These are phyloP conservation scores for Zygosaccharomyces pseudorouxii DNA, from an alignment of 805 yeast species.

Conservation along the genomic window DNA sequence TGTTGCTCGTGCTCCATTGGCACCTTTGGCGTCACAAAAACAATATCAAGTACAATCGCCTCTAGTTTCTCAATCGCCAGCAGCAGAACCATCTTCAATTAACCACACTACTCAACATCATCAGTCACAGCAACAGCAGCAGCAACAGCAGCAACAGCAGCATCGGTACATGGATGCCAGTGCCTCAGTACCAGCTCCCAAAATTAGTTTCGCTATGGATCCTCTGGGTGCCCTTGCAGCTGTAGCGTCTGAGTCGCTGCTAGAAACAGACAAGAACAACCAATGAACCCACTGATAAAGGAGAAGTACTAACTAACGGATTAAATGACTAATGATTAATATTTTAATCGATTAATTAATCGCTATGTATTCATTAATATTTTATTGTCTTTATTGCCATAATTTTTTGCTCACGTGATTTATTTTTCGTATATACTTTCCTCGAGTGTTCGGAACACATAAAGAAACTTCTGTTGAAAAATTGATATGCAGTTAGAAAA, in stretches of 20 bases:
- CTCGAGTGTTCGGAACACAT: neutral
- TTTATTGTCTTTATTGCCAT: neutral
- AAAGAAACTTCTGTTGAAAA: conserved; percentile 2
- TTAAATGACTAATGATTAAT: no score
- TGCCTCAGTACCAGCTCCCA: conserved; percentile 3
- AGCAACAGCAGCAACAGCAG: conserved; percentile 1
- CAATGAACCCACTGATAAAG: neutral
- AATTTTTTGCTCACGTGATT: neutral
- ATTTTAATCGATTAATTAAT: neutral
- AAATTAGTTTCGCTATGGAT: conserved; percentile 31
- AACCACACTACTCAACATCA: neutral
- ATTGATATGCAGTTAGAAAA: conserved; percentile 1
- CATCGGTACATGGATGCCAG: neutral
- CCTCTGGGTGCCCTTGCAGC: conserved; percentile 39
- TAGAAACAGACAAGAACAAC: conserved; percentile 5
- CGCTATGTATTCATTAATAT: conserved; percentile 1
- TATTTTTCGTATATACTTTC: neutral
- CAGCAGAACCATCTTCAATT: neutral
- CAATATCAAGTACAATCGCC: neutral
- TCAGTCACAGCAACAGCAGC: neutral
- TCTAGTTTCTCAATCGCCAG: neutral
- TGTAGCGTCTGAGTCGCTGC: conserved; percentile 32
- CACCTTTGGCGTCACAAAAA: neutral
- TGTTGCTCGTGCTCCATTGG: neutral
- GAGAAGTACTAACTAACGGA: neutral